A percentile compares a stretch with the other conserved stretches of the same genome.
Conservation (phyloP, 768 basidiomycete genomes). For the Pulveroboletus sp. region DNA sequence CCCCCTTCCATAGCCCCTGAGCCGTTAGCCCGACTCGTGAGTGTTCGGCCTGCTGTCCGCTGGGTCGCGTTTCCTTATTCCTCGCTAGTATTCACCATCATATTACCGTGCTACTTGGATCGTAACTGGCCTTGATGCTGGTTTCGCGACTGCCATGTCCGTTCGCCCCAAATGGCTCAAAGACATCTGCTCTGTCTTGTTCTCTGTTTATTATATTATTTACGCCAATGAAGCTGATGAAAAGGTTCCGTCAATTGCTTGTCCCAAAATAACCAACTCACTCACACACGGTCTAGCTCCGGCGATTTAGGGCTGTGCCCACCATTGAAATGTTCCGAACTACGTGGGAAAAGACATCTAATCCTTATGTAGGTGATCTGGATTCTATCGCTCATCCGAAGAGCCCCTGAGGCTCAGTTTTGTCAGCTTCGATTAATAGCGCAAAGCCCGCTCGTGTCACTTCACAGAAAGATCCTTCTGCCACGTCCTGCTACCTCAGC, state of each 20-base stretch:
- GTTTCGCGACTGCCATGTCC: conserved; percentile 92
- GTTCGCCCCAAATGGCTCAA: conserved; percentile 89
- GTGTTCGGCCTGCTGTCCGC: conserved; percentile 25
- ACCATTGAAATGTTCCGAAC: conserved; percentile 94
- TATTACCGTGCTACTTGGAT: conserved; percentile 98
- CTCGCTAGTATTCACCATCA: conserved; percentile 74
- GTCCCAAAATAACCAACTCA: background rate
- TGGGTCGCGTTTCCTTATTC: conserved; percentile 6
- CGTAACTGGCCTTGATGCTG: conserved; percentile 90
- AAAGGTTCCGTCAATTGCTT: conserved; percentile 58
- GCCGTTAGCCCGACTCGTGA: conserved; percentile 81
- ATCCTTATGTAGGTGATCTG: conserved; percentile 86
- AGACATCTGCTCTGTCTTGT: conserved; percentile 80
- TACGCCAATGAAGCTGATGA: conserved; percentile 92
- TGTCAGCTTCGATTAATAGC: conserved; percentile 59
- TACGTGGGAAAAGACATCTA: conserved; percentile 96
- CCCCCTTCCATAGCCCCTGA: conserved; percentile 97
- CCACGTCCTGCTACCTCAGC: conserved; percentile 74
- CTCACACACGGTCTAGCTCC: conserved; percentile 51
- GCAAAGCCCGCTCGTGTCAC: conserved; percentile 54
- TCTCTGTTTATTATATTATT: conserved; percentile 85
- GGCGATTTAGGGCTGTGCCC: conserved; percentile 86
- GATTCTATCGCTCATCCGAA: conserved; percentile 26
- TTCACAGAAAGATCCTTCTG: conserved; percentile 74
- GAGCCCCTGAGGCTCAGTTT: conserved; percentile 8